phyloP scores from a whole-genome alignment of 768 basidiomycete genomes.

The Russula sp. region DNA sequence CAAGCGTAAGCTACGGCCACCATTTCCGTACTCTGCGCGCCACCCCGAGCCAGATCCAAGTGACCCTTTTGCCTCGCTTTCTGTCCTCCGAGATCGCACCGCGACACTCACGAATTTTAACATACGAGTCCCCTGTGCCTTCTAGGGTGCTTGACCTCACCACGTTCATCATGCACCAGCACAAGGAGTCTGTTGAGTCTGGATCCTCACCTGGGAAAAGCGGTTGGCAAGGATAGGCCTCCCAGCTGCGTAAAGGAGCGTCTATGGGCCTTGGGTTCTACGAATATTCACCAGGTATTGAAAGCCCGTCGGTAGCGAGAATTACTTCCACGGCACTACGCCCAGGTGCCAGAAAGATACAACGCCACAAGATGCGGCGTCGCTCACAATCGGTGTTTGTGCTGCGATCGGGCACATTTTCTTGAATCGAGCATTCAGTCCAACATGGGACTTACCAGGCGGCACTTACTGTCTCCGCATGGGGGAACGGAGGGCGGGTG shows the following conservation, averaged over 20 bases:
- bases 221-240: constrained; percentile 6
- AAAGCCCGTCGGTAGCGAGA: background rate
- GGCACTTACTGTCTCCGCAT: constrained; percentile 8
- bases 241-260: constrained; percentile 15
- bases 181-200: background rate
- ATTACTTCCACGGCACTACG: background rate
- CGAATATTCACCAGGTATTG: background rate
- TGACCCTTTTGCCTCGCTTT: constrained; percentile 66
- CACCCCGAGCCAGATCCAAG: constrained; percentile 62
- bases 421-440: constrained; percentile 7
- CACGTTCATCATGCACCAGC: constrained; percentile 6
- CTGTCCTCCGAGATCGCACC: constrained; percentile 51
- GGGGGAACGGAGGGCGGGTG: too few species aligned
- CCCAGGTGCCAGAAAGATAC: constrained; percentile 2
- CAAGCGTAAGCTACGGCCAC: constrained; percentile 53
- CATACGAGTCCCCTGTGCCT: constrained; percentile 5
- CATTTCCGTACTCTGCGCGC: constrained; percentile 41
- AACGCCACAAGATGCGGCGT: constrained; percentile 26
- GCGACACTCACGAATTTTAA: constrained; percentile 9
- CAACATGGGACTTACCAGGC: constrained; percentile 3
- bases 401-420: constrained; percentile 20
- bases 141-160: constrained; percentile 14
- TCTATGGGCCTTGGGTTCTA: constrained; percentile 13
- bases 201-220: constrained; percentile 6
- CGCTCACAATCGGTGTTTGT: constrained; percentile 28